Base-by-base conservation (phyloP, 306 rosid genomes). In the Prunus armeniaca region DNA sequence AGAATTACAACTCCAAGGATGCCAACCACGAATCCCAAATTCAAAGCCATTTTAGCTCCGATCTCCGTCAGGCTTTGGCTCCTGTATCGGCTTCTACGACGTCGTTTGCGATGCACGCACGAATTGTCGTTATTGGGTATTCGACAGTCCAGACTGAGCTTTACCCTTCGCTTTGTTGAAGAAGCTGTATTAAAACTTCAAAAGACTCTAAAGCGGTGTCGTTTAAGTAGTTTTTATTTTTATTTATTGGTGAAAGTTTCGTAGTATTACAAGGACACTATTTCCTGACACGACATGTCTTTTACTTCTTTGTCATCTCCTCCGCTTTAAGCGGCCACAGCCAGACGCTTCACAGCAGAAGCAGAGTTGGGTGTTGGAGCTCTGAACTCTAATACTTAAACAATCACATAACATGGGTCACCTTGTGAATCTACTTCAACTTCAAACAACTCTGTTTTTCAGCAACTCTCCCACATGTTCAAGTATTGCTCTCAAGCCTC, bases 1-100 rank as follows among this genome's bases (percentile, higher is more conserved):
- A 93, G 87, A 77, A 91, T 71, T 9, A 87, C 75, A 84, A 86
- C 63, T 2, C 93, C 97, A 2, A 93, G 20, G 50, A 89, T 71
- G 38, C 98, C 98, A 6, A 89, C 79, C 12, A 76, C 62, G 79
- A 93, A 79, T 17, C 88, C 85, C 8, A 79, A 7, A 55, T 76
- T 47, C 79, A 78, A 73, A 77, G 77, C 72, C 69, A 47, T 60
- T 54, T 6, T 28, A 30, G 73, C 65, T 73, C 81, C 71, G 82
- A 75, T 70, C 79, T 72, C 72, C 67, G 58, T 71, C 67, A 49
- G 69, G 80, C 22, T 69, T 79, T 3, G 45, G 64, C 57, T 65
- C 64, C 72, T 14, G 61, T 65, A 50, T 68, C 69, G 72, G 65
- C 20, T 50, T 27, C 47, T 62, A 55, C 78, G 65, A 51, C 46